Evolutionary conservation across 257 asterid species (phyloP).

Genomic region (Scutellaria barbata): DNA sequence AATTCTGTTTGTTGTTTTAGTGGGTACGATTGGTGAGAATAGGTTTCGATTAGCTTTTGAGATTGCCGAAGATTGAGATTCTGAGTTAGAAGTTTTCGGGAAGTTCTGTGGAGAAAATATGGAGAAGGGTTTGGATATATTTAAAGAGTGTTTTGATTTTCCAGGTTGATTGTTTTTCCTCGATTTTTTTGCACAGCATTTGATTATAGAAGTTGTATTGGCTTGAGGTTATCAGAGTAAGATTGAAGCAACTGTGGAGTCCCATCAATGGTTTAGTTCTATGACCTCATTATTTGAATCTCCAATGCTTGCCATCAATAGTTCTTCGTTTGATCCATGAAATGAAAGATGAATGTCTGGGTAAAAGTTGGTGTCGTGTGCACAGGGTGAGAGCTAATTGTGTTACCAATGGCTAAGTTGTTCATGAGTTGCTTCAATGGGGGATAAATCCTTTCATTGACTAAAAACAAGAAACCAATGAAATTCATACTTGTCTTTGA

Average conservation of each 20-base stretch:
- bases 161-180: not conserved
- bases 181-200: not conserved
- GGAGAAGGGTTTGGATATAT: not conserved
- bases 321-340: constrained; percentile 11
- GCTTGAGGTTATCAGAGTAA: constrained; percentile 4
- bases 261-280: not conserved
- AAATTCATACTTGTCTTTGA: not conserved
- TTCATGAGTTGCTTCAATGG: too few species aligned
- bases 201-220: not conserved
- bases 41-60: not conserved
- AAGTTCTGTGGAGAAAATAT: not conserved
- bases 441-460: not conserved
- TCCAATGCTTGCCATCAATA: constrained; percentile 2
- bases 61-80: not conserved
- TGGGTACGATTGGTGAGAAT: not conserved
- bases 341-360: constrained; percentile 7
- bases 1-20: not conserved
- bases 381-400: not conserved
- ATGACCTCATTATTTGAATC: constrained; percentile 7
- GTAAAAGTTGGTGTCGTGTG: not conserved
- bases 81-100: not conserved
- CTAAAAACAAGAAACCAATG: not conserved
- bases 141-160: not conserved
- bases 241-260: not conserved
- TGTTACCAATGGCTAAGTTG: not conserved